A percentile compares a stretch with the other conserved stretches of the same genome.
Conservation (phyloP, 768 basidiomycete species). For the Coprinopsis cinerea region DNA sequence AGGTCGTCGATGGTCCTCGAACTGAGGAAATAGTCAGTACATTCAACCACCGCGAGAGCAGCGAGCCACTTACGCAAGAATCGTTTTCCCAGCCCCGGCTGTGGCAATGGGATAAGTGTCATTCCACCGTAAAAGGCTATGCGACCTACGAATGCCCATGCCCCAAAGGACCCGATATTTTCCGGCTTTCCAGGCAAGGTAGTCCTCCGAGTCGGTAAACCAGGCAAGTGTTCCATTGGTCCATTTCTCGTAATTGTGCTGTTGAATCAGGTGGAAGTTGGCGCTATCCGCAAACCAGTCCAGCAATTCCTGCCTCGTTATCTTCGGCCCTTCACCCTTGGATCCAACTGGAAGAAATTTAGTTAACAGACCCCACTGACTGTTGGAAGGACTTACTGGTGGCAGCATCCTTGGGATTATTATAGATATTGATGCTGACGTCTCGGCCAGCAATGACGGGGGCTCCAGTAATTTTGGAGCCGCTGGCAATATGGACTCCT, state of each 20-base stretch:
- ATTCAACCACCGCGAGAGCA: neutral
- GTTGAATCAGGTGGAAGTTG: neutral
- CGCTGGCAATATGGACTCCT: too few species aligned
- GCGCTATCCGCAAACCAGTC: neutral
- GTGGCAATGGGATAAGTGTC: neutral
- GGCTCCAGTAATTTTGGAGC: too few species aligned
- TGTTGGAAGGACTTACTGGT: too few species aligned
- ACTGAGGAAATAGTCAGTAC: neutral
- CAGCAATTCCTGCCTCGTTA: neutral
- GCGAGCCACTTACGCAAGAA: constrained; percentile 5
- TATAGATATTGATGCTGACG: too few species aligned
- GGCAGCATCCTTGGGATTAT: too few species aligned
- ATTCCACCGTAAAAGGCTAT: neutral
- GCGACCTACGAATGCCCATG: constrained; percentile 5
- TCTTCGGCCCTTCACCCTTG: neutral
- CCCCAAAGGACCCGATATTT: neutral
- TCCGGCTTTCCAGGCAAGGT: neutral
- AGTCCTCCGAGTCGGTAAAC: neutral
- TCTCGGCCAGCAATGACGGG: too few species aligned
- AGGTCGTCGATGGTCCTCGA: neutral
- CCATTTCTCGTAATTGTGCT: neutral
- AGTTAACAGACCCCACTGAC: too few species aligned
- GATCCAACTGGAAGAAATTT: too few species aligned
- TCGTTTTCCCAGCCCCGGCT: constrained; percentile 7
- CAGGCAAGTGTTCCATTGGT: neutral